phyloP scores from a whole-genome alignment of 805 yeast genomes.

The Monosporozyma servazzii region DNA sequence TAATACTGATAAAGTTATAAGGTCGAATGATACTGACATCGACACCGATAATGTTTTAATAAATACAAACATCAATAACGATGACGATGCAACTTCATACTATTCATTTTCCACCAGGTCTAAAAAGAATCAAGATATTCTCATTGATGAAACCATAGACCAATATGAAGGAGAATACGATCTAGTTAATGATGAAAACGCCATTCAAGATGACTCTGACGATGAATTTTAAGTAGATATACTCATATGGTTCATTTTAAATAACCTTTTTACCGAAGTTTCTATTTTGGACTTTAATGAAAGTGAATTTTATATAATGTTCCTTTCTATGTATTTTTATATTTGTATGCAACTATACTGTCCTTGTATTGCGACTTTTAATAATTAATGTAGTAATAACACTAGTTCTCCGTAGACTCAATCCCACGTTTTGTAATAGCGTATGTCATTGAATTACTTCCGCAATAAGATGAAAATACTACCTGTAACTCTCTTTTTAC shows the following conservation, averaged over 20 bases:
- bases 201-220: slow-evolving; percentile 32
- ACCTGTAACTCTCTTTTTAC: slow-evolving; percentile 32
- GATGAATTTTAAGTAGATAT: slow-evolving; percentile 11
- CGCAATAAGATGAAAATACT: slow-evolving; percentile 34
- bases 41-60: neutral
- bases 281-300: neutral
- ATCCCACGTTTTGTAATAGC: slow-evolving; percentile 23
- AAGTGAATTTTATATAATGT: neutral
- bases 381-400: neutral
- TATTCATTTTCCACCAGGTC: slow-evolving; percentile 12
- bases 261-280: too few relatives aligned
- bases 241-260: neutral
- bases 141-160: slow-evolving; percentile 33
- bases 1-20: slow-evolving; percentile 17
- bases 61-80: slow-evolving; percentile 29
- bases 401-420: slow-evolving; percentile 8
- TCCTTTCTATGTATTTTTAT: neutral
- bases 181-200: slow-evolving; percentile 34
- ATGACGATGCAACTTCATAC: neutral
- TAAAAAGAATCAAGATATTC: slow-evolving; percentile 22
- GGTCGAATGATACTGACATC: neutral
- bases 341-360: neutral
- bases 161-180: slow-evolving; percentile 40
- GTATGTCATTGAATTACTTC: slow-evolving; percentile 16
- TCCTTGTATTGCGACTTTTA: neutral